These are phyloP conservation scores for Grigorovia jiainica DNA, from an alignment of 805 yeast genomes.

Conservation along the genomic window DNA sequence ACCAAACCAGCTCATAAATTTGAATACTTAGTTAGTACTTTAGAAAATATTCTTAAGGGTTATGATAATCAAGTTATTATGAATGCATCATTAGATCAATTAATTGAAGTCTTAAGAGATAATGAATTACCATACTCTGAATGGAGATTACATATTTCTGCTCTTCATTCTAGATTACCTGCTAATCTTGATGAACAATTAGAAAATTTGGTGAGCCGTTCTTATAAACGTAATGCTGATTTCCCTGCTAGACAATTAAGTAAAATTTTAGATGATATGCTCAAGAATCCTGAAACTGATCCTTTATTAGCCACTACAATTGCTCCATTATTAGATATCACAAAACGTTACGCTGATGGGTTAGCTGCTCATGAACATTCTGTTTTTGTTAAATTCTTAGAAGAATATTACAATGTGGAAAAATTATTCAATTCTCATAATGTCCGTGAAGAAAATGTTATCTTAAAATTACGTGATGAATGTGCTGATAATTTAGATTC, in stretches of 20 bases:
- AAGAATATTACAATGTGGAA: constrained; percentile 72
- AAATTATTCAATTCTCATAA: constrained; percentile 65
- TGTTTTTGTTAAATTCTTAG: constrained; percentile 59
- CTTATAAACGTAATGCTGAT: constrained; percentile 56
- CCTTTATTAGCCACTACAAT: constrained; percentile 47
- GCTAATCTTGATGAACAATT: constrained; percentile 61
- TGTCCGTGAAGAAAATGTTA: constrained; percentile 79
- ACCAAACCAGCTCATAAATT: constrained; percentile 75
- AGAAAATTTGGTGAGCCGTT: constrained; percentile 55
- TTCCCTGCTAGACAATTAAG: constrained; percentile 88
- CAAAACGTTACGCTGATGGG: constrained; percentile 63
- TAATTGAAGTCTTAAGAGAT: constrained; percentile 65
- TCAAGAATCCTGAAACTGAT: constrained; percentile 40
- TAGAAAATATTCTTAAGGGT: constrained; percentile 77
- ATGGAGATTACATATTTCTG: constrained; percentile 80
- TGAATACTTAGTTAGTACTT: constrained; percentile 45
- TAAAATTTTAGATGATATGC: constrained; percentile 58
- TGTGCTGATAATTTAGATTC: constrained; percentile 63
- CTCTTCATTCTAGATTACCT: constrained; percentile 87
- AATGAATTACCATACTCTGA: constrained; percentile 85
- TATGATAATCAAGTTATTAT: constrained; percentile 92
- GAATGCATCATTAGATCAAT: constrained; percentile 68
- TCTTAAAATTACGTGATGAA: constrained; percentile 80
- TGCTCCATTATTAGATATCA: constrained; percentile 66
- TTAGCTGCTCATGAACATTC: constrained; percentile 74